phyloP scores from a whole-genome alignment of 176 grass and related monocot species.

The Aegilops umbellulata region DNA sequence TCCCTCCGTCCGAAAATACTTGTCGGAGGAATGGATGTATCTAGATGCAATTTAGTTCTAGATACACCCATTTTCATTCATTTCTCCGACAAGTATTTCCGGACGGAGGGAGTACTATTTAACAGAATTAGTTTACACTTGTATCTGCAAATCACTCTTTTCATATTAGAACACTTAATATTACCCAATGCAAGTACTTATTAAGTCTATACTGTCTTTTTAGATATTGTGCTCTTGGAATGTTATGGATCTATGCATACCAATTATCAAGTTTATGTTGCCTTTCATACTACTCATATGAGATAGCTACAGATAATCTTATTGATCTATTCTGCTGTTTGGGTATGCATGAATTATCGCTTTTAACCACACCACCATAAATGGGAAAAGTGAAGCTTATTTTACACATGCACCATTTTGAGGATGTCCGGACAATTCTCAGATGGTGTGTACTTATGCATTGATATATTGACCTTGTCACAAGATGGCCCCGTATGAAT shows the following conservation, averaged over 20 bases:
- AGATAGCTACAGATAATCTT: slow-evolving; percentile 6
- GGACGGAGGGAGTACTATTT: no score
- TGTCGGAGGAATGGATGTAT: no score
- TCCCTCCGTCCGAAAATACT: no score
- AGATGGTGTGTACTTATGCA: background rate
- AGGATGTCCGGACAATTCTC: background rate
- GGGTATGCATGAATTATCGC: background rate
- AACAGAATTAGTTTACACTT: background rate
- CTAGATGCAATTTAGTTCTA: no score
- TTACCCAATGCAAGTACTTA: background rate
- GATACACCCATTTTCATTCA: no score
- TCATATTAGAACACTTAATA: background rate
- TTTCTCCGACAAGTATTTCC: no score
- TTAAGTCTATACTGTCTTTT: background rate
- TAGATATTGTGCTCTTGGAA: background rate
- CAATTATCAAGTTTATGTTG: background rate
- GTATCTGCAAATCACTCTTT: background rate
- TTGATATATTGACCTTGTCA: slow-evolving; percentile 5
- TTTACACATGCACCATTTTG: background rate
- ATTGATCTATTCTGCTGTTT: background rate
- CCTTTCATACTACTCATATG: background rate
- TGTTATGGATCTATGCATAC: background rate
- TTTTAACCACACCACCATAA: background rate
- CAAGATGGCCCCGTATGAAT: background rate
- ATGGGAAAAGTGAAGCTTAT: slow-evolving; percentile 4